Evolutionary conservation across 73 alveolate genomes (phyloP).

Genomic region (Paramecium caudatum): DNA sequence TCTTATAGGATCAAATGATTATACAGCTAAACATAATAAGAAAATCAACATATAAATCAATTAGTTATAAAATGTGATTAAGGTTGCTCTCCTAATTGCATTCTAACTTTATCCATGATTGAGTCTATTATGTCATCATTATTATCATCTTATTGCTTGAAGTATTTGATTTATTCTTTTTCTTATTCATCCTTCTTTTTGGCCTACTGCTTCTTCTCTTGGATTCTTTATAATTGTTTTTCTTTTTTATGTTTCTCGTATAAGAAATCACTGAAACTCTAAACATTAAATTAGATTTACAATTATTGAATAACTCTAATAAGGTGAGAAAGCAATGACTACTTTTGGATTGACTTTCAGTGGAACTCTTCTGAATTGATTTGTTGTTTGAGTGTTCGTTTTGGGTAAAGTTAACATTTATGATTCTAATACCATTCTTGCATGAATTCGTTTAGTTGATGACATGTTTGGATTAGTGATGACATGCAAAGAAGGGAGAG

Average conservation of each 20-base stretch:
- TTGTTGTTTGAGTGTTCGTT: neutral
- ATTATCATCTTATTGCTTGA: neutral
- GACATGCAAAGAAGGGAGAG: constrained; percentile 26
- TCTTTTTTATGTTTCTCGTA: neutral
- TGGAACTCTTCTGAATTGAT: neutral
- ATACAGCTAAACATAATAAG: too few species aligned
- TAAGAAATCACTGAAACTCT: constrained; percentile 41
- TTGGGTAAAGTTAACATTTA: neutral
- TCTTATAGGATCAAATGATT: neutral
- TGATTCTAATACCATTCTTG: constrained; percentile 21
- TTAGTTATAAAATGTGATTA: constrained; percentile 9
- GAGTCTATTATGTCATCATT: constrained; percentile 14
- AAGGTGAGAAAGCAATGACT: constrained; percentile 13
- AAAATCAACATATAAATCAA: too few species aligned
- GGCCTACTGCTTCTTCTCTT: neutral
- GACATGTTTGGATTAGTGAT: neutral
- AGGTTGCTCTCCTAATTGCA: neutral
- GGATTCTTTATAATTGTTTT: neutral
- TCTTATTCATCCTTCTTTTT: neutral
- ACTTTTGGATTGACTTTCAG: constrained; percentile 5
- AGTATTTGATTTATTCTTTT: constrained; percentile 6
- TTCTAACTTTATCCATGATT: neutral
- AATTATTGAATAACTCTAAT: constrained; percentile 5
- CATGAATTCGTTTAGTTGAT: constrained; percentile 26
- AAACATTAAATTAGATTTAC: neutral